Conservation (phyloP, 352 stramenopile genomes). For the Pythium diclinum region DNA sequence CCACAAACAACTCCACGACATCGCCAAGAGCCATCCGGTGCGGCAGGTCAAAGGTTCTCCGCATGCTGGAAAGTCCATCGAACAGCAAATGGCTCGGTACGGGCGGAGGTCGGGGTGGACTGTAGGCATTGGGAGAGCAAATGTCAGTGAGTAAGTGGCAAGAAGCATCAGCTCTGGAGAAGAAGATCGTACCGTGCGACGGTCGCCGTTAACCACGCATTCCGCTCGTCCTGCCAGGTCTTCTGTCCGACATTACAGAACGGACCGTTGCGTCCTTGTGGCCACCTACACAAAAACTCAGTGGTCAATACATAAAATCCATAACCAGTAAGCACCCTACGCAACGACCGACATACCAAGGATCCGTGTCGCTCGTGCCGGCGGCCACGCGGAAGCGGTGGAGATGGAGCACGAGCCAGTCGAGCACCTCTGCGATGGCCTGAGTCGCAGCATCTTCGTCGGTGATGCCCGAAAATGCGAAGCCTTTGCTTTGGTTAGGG, state of each 20-base stretch:
- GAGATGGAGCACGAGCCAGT: constrained; percentile 81
- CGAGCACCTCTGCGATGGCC: constrained; percentile 79
- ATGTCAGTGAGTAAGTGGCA: constrained; percentile 12
- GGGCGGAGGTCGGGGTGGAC: constrained; percentile 56
- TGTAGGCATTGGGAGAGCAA: constrained; percentile 27
- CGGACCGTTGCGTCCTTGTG: constrained; percentile 81
- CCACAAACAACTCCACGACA: constrained; percentile 83
- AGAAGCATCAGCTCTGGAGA: not conserved
- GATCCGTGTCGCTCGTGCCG: constrained; percentile 74
- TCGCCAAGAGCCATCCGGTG: constrained; percentile 83
- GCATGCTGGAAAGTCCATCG: constrained; percentile 81
- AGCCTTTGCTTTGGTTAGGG: constrained; percentile 69
- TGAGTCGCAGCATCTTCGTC: constrained; percentile 88
- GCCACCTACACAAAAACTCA: constrained; percentile 44
- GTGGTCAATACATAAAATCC: not conserved
- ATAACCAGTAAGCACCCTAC: not conserved
- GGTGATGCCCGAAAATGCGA: constrained; percentile 88
- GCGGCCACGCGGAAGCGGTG: constrained; percentile 77
- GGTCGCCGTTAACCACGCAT: constrained; percentile 68
- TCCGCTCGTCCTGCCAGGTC: constrained; percentile 72
- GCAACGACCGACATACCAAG: no score
- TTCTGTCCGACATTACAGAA: constrained; percentile 81
- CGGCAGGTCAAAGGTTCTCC: constrained; percentile 82
- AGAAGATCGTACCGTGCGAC: constrained; percentile 44
- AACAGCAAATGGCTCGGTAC: constrained; percentile 78